Percentiles rank a stretch among this genome's conserved stretches.
phyloP scores from a whole-genome alignment of 148 eudicot species.

The Arbutus unedo region DNA sequence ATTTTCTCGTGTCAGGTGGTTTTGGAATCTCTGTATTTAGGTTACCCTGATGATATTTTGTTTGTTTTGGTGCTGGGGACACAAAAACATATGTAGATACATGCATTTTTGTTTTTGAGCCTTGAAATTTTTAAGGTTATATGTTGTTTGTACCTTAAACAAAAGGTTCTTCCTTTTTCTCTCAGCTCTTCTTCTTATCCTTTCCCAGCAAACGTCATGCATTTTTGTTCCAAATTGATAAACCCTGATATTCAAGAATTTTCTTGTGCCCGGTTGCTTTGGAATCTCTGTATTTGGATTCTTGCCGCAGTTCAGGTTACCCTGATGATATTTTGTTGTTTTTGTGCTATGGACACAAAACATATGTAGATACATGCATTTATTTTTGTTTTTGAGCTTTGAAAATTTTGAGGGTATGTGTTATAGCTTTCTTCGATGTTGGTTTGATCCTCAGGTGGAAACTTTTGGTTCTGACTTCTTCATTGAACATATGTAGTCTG shows the following conservation, averaged over 20 bases:
- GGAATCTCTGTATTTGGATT: background rate
- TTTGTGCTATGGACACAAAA: background rate
- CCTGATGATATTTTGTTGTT: background rate
- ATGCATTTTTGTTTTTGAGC: background rate
- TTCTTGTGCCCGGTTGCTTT: background rate
- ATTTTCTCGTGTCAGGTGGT: background rate
- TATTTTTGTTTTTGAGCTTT: background rate
- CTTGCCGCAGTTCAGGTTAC: slow-evolving; percentile 7
- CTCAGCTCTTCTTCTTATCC: background rate
- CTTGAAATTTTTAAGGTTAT: background rate
- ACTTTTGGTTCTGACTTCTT: background rate
- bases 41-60: background rate
- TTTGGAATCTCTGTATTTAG: background rate
- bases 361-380: background rate
- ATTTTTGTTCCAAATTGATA: background rate
- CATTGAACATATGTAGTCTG: background rate
- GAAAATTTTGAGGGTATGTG: background rate
- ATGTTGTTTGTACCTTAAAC: background rate
- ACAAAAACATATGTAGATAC: background rate
- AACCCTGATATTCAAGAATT: slow-evolving; percentile 9
- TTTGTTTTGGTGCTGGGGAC: background rate
- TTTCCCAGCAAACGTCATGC: background rate
- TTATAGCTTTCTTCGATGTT: background rate
- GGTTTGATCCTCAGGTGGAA: background rate
- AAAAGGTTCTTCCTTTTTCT: background rate